Base-by-base conservation (phyloP, 768 basidiomycete species). In the Holtermannia corniformis region DNA sequence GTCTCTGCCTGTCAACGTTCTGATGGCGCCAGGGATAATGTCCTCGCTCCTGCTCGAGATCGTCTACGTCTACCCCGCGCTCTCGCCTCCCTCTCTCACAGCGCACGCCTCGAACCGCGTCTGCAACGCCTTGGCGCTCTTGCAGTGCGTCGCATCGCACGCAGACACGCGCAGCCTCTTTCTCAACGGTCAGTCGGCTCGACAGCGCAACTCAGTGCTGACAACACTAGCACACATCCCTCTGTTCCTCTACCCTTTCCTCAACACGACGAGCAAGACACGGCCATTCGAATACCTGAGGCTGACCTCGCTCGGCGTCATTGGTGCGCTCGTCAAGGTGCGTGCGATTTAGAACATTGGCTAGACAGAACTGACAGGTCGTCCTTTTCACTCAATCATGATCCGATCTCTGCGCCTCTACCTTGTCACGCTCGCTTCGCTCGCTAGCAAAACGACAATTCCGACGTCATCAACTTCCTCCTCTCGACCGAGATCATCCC, bases 401-500 rank as follows among this genome's bases (percentile, higher is more conserved):
- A n/a, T n/a, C n/a, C n/a, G 16, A 24, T 41, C 28, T 20, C 32
- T 22, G 14, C 45, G 22, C 5, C 5, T 49, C 13, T 19, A n/a
- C 16, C 5, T 25, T 26, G 24, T 28, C 21, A 16, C 13, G 26
- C 27, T 40, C 2, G 2, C 25, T 41, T 48, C 50, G 23, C 43
- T 32, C 22, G 47, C 27, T 64, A 95, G 88, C 93, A 97, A 89
- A 96, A 97, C 70, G 95, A 99, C 75, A 99, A 99, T 75, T 90
- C 84, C 65, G 86, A 93, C 51, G 95, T 99, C 61, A 97, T 99
- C 73, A 93, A 96, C 76, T 99, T 99, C 78, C 80, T 99, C 41
- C 81, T 99, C 43, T 95, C 92, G 3, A 99, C 95, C 50, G 95
- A 99, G 77, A 99, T 99, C 72, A 99, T 99, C 69, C 95, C 95